Evolutionary conservation across 345 rosid species (phyloP).

Genomic region (Lepidium sativum): DNA sequence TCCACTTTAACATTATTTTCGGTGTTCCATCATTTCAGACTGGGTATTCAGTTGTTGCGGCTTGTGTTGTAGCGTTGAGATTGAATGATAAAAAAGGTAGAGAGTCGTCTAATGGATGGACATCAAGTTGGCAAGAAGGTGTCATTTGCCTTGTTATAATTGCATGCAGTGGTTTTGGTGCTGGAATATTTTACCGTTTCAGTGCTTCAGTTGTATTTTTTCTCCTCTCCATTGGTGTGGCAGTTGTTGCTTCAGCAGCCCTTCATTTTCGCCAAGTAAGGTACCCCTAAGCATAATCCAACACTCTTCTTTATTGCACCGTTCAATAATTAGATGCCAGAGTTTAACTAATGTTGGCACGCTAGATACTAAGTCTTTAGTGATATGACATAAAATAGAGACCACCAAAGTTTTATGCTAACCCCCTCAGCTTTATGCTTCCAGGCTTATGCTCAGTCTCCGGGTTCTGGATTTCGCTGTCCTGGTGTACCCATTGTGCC

Average conservation of each 20-base stretch:
- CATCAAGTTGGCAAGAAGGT: conserved; percentile 68
- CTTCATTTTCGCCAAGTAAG: conserved; percentile 66
- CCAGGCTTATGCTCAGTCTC: conserved; percentile 53
- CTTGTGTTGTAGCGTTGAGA: conserved; percentile 75
- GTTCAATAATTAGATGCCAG: not conserved
- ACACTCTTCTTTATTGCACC: not conserved
- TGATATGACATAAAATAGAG: not conserved
- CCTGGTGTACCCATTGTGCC: conserved; percentile 89
- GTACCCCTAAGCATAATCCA: conserved; percentile 21
- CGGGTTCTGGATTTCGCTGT: conserved; percentile 75
- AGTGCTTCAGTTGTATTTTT: conserved; percentile 43
- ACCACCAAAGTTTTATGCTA: no score
- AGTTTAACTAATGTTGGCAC: not conserved
- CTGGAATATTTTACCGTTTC: conserved; percentile 61
- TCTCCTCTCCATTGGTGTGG: conserved; percentile 40
- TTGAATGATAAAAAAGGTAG: conserved; percentile 53
- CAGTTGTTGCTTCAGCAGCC: conserved; percentile 44
- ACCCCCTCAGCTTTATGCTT: not conserved
- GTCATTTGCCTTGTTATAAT: conserved; percentile 56
- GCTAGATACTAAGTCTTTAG: not conserved
- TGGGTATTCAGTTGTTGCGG: conserved; percentile 96
- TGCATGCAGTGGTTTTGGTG: conserved; percentile 68
- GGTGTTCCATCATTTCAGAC: conserved; percentile 48
- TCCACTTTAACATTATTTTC: not conserved
- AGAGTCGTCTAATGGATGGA: conserved; percentile 42